phyloP scores from a whole-genome alignment of 495 filamentous ascomycete species.

The Hyaloscypha variabilis region DNA sequence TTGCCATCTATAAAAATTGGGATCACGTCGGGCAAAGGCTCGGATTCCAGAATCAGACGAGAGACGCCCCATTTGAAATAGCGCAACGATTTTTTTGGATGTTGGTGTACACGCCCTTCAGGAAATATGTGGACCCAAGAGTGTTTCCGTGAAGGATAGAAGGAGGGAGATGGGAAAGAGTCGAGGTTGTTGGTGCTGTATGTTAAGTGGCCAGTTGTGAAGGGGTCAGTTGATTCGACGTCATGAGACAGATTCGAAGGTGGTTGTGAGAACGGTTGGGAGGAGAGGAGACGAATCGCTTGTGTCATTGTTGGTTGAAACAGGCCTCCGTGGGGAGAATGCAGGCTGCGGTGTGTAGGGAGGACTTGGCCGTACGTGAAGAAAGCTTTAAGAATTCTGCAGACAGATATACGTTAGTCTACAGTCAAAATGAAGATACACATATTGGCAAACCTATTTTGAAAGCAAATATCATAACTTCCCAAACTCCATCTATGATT shows the following conservation, averaged over 20 bases:
- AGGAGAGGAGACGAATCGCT: constrained; percentile 80
- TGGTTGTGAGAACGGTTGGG: constrained; percentile 48
- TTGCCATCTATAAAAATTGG: constrained; percentile 93
- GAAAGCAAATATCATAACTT: constrained; percentile 92
- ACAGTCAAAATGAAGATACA: neutral
- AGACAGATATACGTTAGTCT: constrained; percentile 2
- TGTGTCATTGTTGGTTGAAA: constrained; percentile 90
- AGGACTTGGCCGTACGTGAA: constrained; percentile 87
- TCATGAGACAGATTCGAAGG: constrained; percentile 33
- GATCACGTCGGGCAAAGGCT: constrained; percentile 81
- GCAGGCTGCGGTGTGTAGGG: constrained; percentile 78
- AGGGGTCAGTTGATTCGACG: constrained; percentile 58
- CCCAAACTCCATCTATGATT: constrained; percentile 86
- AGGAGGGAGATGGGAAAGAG: constrained; percentile 57
- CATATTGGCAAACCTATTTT: constrained; percentile 53
- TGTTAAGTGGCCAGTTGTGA: constrained; percentile 56
- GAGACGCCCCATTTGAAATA: constrained; percentile 98
- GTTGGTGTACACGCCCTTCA: constrained; percentile 91
- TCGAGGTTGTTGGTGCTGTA: constrained; percentile 67
- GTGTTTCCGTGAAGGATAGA: constrained; percentile 54
- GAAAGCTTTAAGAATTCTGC: constrained; percentile 63
- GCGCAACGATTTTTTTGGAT: constrained; percentile 74
- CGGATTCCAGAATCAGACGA: constrained; percentile 83
- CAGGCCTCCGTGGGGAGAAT: constrained; percentile 75
- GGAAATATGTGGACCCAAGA: constrained; percentile 95